These are phyloP conservation scores for Senecio squalidus DNA, from an alignment of 140 eudicot genomes.

Conservation along the genomic window DNA sequence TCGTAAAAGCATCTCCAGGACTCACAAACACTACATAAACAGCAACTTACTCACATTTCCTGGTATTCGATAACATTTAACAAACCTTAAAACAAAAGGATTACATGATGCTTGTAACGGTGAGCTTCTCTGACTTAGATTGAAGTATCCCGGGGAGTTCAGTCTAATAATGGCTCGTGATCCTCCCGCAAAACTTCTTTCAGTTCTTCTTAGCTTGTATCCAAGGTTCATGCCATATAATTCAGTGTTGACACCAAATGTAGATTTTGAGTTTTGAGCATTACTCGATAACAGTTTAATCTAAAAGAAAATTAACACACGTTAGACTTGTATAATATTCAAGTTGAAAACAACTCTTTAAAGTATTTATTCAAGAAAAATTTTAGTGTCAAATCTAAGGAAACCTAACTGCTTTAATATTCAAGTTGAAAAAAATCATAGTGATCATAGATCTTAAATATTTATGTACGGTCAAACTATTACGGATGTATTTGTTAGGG, in stretches of 20 bases:
- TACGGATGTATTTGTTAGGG: too few relatives aligned
- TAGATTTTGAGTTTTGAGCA: conserved; percentile 12
- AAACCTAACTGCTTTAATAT: too few relatives aligned
- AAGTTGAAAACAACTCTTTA: too few relatives aligned
- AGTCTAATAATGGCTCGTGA: conserved; percentile 33
- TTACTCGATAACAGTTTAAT: conserved; percentile 21
- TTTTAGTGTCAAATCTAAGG: too few relatives aligned
- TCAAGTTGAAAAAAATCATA: too few relatives aligned
- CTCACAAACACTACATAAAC: conserved; percentile 47
- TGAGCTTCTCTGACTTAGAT: conserved; percentile 22
- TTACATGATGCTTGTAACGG: conserved; percentile 64
- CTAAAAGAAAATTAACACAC: conserved; percentile 22
- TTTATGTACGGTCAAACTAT: too few relatives aligned
- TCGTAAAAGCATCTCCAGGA: conserved; percentile 60
- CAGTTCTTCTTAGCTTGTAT: conserved; percentile 22
- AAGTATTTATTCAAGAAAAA: too few relatives aligned
- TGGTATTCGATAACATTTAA: not conserved
- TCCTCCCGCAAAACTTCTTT: conserved; percentile 49
- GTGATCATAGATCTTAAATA: too few relatives aligned
- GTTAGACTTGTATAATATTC: too few relatives aligned
- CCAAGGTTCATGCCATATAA: conserved; percentile 24
- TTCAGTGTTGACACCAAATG: conserved; percentile 23
- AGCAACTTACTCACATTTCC: not conserved
- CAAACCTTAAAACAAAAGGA: not conserved
- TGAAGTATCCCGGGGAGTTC: conserved; percentile 25